Conservation (phyloP, 257 asterid genomes). For the Solanum chiquidenum region DNA sequence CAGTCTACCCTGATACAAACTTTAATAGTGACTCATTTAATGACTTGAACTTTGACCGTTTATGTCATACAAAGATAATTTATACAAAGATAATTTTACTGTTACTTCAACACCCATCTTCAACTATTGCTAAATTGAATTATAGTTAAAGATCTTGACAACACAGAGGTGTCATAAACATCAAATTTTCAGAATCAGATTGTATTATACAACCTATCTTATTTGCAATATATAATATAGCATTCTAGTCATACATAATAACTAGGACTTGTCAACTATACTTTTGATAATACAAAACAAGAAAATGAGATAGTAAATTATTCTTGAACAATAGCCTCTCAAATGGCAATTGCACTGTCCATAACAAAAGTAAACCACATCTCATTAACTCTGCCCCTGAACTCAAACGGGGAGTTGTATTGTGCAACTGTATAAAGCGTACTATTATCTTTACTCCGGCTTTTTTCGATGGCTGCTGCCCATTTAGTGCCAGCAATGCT, state of each 20-base stretch:
- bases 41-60: neutral
- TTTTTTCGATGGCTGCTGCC: constrained; percentile 40
- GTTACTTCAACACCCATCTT: neutral
- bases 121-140: neutral
- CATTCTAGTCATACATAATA: neutral
- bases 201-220: neutral
- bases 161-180: neutral
- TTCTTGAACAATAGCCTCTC: neutral
- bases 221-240: neutral
- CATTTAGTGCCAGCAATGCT: constrained; percentile 55
- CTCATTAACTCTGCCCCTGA: constrained; percentile 58
- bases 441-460: constrained; percentile 24
- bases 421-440: constrained; percentile 57
- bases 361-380: constrained; percentile 59
- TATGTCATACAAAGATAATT: neutral
- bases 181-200: neutral
- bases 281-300: neutral
- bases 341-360: constrained; percentile 1
- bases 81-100: neutral
- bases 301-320: neutral
- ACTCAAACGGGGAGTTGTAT: constrained; percentile 83
- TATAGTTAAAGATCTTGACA: neutral
- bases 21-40: neutral
- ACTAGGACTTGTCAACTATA: neutral
- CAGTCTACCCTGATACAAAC: no score